Evolutionary conservation across 345 rosid genomes (phyloP), one percentile per base, ranked within the genome.

Genomic region (Acer saccharum): DNA sequence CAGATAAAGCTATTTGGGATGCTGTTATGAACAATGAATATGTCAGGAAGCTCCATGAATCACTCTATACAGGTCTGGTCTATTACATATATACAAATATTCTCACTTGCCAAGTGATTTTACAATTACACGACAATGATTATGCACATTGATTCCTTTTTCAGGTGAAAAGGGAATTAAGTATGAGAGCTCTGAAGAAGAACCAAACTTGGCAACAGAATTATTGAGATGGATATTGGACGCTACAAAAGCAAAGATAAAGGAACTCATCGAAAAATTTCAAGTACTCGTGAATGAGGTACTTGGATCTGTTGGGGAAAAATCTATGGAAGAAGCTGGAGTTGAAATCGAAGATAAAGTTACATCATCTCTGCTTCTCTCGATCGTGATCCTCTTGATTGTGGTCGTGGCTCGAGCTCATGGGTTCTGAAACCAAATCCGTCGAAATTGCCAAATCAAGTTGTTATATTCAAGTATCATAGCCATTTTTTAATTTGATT

Each of bases 1-100:
- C 86, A 55, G 91, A 90, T 66, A 84, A 82, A 75, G 87, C 86
- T 76, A 55, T 90, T 35, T 87, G 94, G 92, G 80, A 82, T 27
- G 92, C 92, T 66, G 70, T 87, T 35, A 48, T 65, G 83, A 89
- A 79, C 83, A 88, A 83, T 50, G 86, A 83, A 46, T 64, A 72
- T 2, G 89, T 89, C 27, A 77, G 73, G 58, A 78, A 83, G 81
- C 84, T 90, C 43, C 72, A 25, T 11, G 67, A 75, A 4, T 78
- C 79, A 1, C 82, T 65, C 70, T 29, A 1, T 18, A 3, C 84
- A 83, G 91, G 91, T 86, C 63, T 35, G 77, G 25, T 46, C 46
- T 68, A 23, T 81, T 20, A 2, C 46, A 3, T 14, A 50, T 50
- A 50, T 50, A 14, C 6, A 35, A 35, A 35, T 35, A 35, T 35